phyloP scores from a whole-genome alignment of 2,329 filamentous ascomycete genomes.

The Trematosphaeria pertusa region DNA sequence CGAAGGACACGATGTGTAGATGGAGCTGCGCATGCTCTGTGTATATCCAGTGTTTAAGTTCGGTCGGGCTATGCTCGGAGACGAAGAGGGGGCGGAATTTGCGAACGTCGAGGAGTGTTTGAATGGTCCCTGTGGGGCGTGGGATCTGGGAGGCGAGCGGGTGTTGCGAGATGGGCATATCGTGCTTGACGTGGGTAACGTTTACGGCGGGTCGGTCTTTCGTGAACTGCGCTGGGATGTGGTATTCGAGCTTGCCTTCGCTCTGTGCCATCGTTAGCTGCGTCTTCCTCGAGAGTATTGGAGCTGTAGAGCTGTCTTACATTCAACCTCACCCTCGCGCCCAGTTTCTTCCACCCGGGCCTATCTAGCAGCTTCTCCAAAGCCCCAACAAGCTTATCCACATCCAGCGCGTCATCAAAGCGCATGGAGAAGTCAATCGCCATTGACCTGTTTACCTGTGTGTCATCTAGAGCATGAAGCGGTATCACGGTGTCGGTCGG shows the following conservation, averaged over 20 bases:
- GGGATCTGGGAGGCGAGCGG: constrained; percentile 51
- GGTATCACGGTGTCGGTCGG: constrained; percentile 31
- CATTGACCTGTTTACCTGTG: constrained; percentile 9
- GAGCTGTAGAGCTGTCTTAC: constrained; percentile 32
- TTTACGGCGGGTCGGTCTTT: constrained; percentile 49
- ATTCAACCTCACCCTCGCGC: constrained; percentile 53
- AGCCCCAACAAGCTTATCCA: constrained; percentile 45
- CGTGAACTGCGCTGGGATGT: constrained; percentile 49
- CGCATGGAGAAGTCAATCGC: constrained; percentile 39
- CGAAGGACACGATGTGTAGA: constrained; percentile 27
- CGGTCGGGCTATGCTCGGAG: constrained; percentile 7
- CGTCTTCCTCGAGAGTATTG: too few species aligned
- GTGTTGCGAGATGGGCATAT: constrained; percentile 51
- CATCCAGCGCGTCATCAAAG: constrained; percentile 58
- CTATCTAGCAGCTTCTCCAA: constrained; percentile 50
- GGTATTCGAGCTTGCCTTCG: constrained; percentile 47
- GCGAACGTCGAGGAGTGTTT: constrained; percentile 6
- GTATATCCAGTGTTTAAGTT: constrained; percentile 26
- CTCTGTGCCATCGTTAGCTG: constrained; percentile 19
- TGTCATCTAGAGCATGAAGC: constrained; percentile 22
- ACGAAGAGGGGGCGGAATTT: constrained; percentile 10
- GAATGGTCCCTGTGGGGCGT: constrained; percentile 8
- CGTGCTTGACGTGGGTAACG: constrained; percentile 49
- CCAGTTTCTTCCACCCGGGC: constrained; percentile 57
- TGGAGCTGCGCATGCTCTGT: constrained; percentile 23